Conservation (phyloP, 23 red algal genomes). For the Rhodosorus marinus region DNA sequence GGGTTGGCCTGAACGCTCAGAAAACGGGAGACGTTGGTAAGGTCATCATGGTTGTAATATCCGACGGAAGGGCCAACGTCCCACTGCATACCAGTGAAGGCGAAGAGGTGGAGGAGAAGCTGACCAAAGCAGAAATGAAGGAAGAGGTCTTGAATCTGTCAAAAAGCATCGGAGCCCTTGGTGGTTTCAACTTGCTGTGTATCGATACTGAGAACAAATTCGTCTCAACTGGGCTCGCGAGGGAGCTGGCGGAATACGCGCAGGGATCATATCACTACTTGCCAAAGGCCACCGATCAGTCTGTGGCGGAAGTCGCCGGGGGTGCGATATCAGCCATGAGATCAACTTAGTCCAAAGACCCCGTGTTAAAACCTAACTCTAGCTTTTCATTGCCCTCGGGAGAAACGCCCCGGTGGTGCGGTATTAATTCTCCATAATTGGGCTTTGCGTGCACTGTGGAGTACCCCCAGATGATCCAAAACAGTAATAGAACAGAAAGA, state of each 20-base stretch:
- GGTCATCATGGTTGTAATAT: conserved; percentile 77
- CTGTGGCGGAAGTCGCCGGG: conserved; percentile 69
- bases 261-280: conserved; percentile 84
- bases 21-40: conserved; percentile 93
- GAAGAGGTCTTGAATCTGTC: conserved; percentile 73
- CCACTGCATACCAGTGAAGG: conserved; percentile 55
- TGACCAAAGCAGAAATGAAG: conserved; percentile 88
- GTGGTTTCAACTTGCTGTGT: conserved; percentile 47
- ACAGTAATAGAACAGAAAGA: no score
- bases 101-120: conserved; percentile 61
- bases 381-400: no score
- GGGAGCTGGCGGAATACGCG: conserved; percentile 65
- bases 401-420: no score
- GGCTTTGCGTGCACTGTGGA: no score
- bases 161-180: conserved; percentile 43
- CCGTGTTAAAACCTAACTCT: no score
- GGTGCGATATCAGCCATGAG: conserved; percentile 63
- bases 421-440: no score
- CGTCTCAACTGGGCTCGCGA: conserved; percentile 91
- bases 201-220: conserved; percentile 99
- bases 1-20: conserved; percentile 58
- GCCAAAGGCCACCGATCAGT: conserved; percentile 77
- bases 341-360: conserved; percentile 5
- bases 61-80: conserved; percentile 92
- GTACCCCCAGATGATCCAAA: no score